phyloP scores from a whole-genome alignment of 306 rosid genomes.

The Cercis canadensis region DNA sequence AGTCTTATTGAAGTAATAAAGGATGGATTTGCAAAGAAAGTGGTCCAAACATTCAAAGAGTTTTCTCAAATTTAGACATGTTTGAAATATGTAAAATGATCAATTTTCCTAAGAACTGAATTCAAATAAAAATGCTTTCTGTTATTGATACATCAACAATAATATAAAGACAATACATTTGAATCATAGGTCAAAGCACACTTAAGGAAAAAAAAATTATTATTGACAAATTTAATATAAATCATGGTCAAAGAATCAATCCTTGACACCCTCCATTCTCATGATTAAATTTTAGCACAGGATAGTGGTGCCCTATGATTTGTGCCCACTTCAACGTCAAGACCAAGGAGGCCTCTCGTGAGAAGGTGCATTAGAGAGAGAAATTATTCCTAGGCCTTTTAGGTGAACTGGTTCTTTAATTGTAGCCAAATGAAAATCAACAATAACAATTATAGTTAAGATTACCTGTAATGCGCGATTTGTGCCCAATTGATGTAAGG shows the following conservation, averaged over 20 bases:
- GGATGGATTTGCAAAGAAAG: conserved; percentile 3
- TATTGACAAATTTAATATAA: too few species aligned
- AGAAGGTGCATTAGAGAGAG: too few species aligned
- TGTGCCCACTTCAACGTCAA: too few species aligned
- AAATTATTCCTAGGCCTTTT: background rate
- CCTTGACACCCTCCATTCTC: too few species aligned
- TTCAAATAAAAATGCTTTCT: background rate
- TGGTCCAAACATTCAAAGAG: background rate
- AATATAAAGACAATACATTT: background rate
- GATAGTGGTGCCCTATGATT: too few species aligned
- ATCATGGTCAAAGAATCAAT: too few species aligned
- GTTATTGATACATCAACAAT: conserved; percentile 1
- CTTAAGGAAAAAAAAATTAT: too few species aligned
- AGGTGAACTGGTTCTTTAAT: conserved; percentile 12
- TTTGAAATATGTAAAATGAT: background rate
- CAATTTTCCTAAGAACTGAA: background rate
- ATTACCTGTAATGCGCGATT: conserved; percentile 75
- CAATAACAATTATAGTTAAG: conserved; percentile 1
- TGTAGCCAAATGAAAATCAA: conserved; percentile 10
- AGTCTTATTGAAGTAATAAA: background rate
- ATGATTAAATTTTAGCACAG: too few species aligned
- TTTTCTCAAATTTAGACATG: background rate
- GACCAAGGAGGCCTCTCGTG: too few species aligned
- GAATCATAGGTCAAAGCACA: conserved; percentile 1
- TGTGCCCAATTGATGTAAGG: conserved; percentile 73